phyloP scores from a whole-genome alignment of 805 yeast genomes.

The Kodamaea leandrae region DNA sequence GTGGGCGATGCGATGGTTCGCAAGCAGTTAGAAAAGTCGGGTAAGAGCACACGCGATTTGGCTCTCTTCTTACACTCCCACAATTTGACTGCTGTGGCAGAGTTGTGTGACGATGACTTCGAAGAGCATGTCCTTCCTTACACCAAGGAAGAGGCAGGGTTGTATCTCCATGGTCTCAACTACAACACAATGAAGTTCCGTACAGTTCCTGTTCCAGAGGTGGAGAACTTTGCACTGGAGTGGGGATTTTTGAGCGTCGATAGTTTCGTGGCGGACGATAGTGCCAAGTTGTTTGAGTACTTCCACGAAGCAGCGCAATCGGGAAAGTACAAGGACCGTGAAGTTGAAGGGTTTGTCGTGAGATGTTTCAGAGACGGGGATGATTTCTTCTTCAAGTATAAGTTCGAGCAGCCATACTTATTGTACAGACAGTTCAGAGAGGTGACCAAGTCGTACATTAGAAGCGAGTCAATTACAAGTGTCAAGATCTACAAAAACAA shows the following conservation, averaged over 20 bases:
- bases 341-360: slow-evolving; percentile 91
- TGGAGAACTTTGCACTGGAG: slow-evolving; percentile 53
- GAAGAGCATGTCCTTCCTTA: slow-evolving; percentile 93
- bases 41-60: slow-evolving; percentile 45
- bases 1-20: slow-evolving; percentile 63
- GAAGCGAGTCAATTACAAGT: slow-evolving; percentile 3
- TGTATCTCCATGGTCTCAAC: slow-evolving; percentile 89
- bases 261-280: slow-evolving; percentile 37
- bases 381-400: slow-evolving; percentile 84
- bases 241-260: slow-evolving; percentile 74
- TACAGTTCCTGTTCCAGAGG: slow-evolving; percentile 63
- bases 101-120: slow-evolving; percentile 85
- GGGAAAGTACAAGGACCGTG: slow-evolving; percentile 69
- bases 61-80: slow-evolving; percentile 51
- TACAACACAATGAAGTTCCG: slow-evolving; percentile 58
- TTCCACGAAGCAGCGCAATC: slow-evolving; percentile 56
- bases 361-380: slow-evolving; percentile 47
- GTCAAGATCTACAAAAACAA: slow-evolving; percentile 21
- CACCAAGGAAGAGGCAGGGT: slow-evolving; percentile 62
- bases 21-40: slow-evolving; percentile 45
- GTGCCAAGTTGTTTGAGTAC: slow-evolving; percentile 46
- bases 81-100: slow-evolving; percentile 84
- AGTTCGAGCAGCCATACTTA: slow-evolving; percentile 92
- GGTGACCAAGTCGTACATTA: slow-evolving; percentile 61
- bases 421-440: slow-evolving; percentile 91